These are phyloP conservation scores for Ligustrum vulgare DNA, from an alignment of 257 asterid species.

Conservation along the genomic window DNA sequence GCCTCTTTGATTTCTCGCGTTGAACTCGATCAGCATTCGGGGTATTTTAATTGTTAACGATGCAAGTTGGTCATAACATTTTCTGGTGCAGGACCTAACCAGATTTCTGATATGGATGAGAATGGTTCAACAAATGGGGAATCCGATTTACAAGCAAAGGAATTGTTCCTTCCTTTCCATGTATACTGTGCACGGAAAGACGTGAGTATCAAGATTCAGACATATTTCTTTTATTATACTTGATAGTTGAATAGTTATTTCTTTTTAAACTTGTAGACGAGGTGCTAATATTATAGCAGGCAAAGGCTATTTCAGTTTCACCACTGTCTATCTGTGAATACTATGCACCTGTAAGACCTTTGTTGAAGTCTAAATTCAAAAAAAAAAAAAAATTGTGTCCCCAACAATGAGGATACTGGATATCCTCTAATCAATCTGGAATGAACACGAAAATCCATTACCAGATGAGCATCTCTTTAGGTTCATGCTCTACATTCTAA, in stretches of 20 bases:
- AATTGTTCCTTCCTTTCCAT: constrained; percentile 42
- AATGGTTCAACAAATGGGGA: constrained; percentile 16
- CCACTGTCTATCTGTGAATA: neutral
- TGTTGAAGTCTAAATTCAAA: neutral
- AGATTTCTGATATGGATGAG: constrained; percentile 19
- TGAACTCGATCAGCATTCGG: neutral
- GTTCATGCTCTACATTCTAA: neutral
- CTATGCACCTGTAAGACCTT: neutral
- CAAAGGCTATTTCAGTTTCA: neutral
- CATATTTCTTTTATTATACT: neutral
- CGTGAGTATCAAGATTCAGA: constrained; percentile 9
- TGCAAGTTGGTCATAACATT: neutral
- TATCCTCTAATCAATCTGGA: neutral
- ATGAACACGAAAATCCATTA: neutral
- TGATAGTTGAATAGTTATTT: neutral
- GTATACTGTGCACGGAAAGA: constrained; percentile 40
- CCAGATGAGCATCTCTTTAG: neutral
- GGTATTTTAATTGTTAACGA: neutral
- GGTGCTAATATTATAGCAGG: neutral
- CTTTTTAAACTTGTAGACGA: neutral
- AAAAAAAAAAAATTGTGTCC: neutral
- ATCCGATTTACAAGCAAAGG: constrained; percentile 25
- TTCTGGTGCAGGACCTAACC: constrained; percentile 27
- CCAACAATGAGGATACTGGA: neutral
- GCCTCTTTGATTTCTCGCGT: neutral